Conservation (phyloP, 306 rosid species). For the Cicer bijugum region DNA sequence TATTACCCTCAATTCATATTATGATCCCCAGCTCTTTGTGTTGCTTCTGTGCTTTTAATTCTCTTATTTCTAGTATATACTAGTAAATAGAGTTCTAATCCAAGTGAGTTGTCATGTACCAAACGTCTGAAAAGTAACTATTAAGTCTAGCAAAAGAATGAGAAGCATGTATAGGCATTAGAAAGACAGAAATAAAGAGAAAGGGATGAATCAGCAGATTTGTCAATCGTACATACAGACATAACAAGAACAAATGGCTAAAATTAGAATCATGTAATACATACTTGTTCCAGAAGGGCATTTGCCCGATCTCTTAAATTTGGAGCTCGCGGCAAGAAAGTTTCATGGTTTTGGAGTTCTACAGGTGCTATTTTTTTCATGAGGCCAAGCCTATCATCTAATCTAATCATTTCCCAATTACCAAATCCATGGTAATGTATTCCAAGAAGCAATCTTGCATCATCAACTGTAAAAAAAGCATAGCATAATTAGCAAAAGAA, state of each 20-base stretch:
- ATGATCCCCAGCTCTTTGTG: constrained; percentile 1
- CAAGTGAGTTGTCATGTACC: constrained; percentile 11
- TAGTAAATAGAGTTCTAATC: background rate
- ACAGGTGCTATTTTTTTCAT: constrained; percentile 94
- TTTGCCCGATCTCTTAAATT: constrained; percentile 97
- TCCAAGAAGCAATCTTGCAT: constrained; percentile 97
- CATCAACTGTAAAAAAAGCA: constrained; percentile 75
- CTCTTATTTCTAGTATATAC: constrained; percentile 27
- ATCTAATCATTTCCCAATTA: constrained; percentile 93
- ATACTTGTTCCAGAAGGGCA: constrained; percentile 95
- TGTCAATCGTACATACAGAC: background rate
- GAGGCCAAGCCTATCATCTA: constrained; percentile 95
- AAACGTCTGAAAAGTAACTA: constrained; percentile 9
- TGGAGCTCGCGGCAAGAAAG: constrained; percentile 98
- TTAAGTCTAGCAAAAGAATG: constrained; percentile 23
- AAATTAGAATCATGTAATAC: constrained; percentile 42
- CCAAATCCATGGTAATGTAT: constrained; percentile 93
- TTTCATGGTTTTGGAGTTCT: constrained; percentile 98
- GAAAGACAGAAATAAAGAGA: background rate
- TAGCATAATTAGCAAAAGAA: constrained; percentile 40
- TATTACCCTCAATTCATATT: background rate
- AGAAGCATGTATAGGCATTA: constrained; percentile 26
- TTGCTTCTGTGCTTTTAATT: constrained; percentile 22
- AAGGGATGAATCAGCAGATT: background rate
- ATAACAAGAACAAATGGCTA: constrained; percentile 8